Percentiles rank a stretch among this genome's conserved stretches.
Evolutionary conservation across 805 yeast genomes (phyloP).

Genomic region (Pichia rugopelliculosa): DNA sequence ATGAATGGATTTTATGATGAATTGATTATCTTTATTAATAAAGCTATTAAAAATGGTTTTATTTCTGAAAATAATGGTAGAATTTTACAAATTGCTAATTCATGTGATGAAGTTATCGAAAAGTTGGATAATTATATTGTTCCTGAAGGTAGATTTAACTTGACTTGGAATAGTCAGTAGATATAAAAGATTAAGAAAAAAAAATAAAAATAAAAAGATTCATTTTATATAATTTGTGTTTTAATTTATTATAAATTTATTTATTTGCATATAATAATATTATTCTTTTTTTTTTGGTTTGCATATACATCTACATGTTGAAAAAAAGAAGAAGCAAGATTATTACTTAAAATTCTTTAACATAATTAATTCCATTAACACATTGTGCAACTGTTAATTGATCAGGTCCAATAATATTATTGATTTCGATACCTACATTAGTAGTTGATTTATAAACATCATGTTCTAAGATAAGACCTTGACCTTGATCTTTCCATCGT

Average conservation of each 20-base stretch:
- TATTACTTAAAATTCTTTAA: conserved; percentile 27
- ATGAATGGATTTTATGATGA: conserved; percentile 75
- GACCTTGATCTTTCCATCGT: conserved; percentile 37
- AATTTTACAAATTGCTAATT: conserved; percentile 61
- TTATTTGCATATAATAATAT: too few relatives aligned
- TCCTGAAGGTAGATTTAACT: conserved; percentile 67
- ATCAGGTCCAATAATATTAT: conserved; percentile 45
- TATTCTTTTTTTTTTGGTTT: too few relatives aligned
- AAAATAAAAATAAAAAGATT: background rate
- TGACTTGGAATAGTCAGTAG: conserved; percentile 51
- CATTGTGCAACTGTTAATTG: conserved; percentile 79
- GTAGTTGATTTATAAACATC: conserved; percentile 68
- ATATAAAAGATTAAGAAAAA: too few relatives aligned
- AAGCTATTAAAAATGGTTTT: conserved; percentile 58
- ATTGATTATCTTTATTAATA: conserved; percentile 52
- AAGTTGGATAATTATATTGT: conserved; percentile 52
- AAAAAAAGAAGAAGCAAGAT: too few relatives aligned
- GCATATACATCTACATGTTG: too few relatives aligned
- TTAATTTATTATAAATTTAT: too few relatives aligned
- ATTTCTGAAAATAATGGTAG: conserved; percentile 59
- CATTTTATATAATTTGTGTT: background rate
- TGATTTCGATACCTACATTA: conserved; percentile 54
- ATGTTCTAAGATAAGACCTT: conserved; percentile 80
- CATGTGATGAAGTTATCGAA: conserved; percentile 60
- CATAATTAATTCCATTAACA: conserved; percentile 58